Evolutionary conservation across 768 basidiomycete genomes (phyloP), one percentile per base, ranked within the genome.

Genomic region (Cytidiella melzeri): DNA sequence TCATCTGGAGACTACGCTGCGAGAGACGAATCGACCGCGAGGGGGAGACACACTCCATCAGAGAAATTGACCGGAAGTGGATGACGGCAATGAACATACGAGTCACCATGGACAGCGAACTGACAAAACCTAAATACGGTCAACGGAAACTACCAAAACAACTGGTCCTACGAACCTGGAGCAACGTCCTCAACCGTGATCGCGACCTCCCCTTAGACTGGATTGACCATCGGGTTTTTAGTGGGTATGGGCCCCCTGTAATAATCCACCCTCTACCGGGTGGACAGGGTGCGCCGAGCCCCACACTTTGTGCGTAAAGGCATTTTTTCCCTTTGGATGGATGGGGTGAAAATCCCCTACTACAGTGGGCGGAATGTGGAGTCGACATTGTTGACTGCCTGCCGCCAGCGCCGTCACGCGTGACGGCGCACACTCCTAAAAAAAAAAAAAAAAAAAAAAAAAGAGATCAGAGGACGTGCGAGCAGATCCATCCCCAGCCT

Each of bases 1-100:
- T 58, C 0, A 41, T 57, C 1, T 57, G 55, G 59, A 41, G 38
- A 2, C 15, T 57, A 1, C 19, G 57, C 6, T 56, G 57, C 18
- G 52, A 58, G 28, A 23, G 48, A n/a, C 25, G 48, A n/a, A 21
- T 5, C 5, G 6, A 5, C 12, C n/a, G 15, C 6, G 5, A 9
- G 5, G 4, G 7, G 23, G 15, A 34, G 30, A 34, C 7, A 34
- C 47, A 48, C 47, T 20, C 47, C 3, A 7, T 9, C 5, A 10
- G 23, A 6, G 41, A 48, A 19, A 26, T 48, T 10, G n/a, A 20
- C 3, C 18, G 38, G 9, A 37, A 27, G 5, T 48, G 47, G 47
- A 5, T 40, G 18, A 15, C n/a, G 5, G 47, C 47, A 5, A 40
- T 48, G n/a, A 48, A 48, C 47, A 24, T 15, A 7, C 7, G 47